These are phyloP conservation scores for Elsinoe batatas DNA, from an alignment of 2,329 filamentous ascomycete genomes.

Conservation along the genomic window DNA sequence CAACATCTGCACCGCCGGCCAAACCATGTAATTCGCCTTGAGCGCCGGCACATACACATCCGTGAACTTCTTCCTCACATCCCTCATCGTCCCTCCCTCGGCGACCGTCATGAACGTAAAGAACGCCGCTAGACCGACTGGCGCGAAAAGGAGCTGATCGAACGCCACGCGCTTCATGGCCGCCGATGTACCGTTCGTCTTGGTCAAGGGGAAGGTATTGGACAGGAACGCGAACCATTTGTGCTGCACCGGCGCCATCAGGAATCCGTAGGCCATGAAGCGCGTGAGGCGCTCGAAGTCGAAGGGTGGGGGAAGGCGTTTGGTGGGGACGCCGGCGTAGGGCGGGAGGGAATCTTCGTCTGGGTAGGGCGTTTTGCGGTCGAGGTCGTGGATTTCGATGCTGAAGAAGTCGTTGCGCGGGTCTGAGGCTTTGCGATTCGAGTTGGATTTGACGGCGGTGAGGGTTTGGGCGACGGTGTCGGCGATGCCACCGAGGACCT, in stretches of 20 bases:
- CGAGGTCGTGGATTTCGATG: conserved; percentile 81
- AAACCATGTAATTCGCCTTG: conserved; percentile 91
- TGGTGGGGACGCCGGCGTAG: conserved; percentile 32
- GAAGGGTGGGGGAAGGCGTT: conserved; percentile 65
- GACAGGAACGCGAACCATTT: conserved; percentile 89
- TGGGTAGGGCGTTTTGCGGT: conserved; percentile 64
- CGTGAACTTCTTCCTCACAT: conserved; percentile 71
- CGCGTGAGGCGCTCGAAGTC: conserved; percentile 90
- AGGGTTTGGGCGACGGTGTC: conserved; percentile 93
- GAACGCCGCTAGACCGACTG: conserved; percentile 77
- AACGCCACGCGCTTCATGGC: conserved; percentile 84
- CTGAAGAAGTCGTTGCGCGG: conserved; percentile 60
- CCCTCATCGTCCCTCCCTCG: conserved; percentile 77
- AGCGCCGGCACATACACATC: conserved; percentile 91
- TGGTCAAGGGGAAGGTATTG: conserved; percentile 72
- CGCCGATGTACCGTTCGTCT: conserved; percentile 61
- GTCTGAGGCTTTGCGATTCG: conserved; percentile 52
- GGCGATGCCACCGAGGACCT: conserved; percentile 83
- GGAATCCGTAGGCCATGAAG: conserved; percentile 96
- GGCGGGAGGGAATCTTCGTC: conserved; percentile 57
- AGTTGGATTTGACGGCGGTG: conserved; percentile 55
- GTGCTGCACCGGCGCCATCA: conserved; percentile 91
- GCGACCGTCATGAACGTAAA: conserved; percentile 95
- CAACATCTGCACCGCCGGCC: conserved; percentile 91
- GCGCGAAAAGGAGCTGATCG: conserved; percentile 89